Conservation (phyloP, 441 rosid genomes). For the Croton setiger region DNA sequence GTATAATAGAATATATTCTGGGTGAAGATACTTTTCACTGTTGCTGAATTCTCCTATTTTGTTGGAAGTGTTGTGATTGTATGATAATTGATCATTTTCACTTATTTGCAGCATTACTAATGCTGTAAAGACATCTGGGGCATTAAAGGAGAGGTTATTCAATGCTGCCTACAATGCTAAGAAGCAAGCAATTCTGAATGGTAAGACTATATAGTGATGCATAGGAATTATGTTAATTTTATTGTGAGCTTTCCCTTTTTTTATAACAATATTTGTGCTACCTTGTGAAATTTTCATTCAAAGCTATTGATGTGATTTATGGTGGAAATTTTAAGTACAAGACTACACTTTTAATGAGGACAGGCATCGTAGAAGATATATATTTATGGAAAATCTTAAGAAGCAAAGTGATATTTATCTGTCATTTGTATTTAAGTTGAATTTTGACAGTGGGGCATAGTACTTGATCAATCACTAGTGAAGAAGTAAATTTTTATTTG, state of each 20-base stretch:
- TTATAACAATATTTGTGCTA: not conserved
- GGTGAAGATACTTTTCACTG: slow-evolving; percentile 44
- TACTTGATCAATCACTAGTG: not conserved
- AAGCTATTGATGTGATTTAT: not conserved
- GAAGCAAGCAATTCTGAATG: slow-evolving; percentile 88
- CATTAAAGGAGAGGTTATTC: slow-evolving; percentile 75
- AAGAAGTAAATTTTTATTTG: not conserved
- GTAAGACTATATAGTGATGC: slow-evolving; percentile 33
- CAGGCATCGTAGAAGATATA: not conserved
- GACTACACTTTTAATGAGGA: not conserved
- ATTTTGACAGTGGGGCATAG: not conserved
- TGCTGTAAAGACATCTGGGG: slow-evolving; percentile 89
- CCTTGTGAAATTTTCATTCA: slow-evolving; percentile 4
- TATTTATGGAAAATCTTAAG: not conserved
- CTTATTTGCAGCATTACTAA: slow-evolving; percentile 61
- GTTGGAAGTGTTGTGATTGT: slow-evolving; percentile 16
- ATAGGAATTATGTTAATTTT: slow-evolving; percentile 5
- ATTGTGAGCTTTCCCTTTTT: slow-evolving; percentile 7
- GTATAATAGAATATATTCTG: slow-evolving; percentile 85
- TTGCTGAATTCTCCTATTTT: slow-evolving; percentile 22
- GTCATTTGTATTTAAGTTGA: not conserved
- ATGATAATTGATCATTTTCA: slow-evolving; percentile 15
- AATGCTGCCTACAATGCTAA: slow-evolving; percentile 96
- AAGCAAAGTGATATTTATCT: too few relatives aligned
- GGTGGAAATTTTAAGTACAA: not conserved